These are phyloP conservation scores for Aegle marmelos DNA, from an alignment of 345 rosid species.

Conservation along the genomic window DNA sequence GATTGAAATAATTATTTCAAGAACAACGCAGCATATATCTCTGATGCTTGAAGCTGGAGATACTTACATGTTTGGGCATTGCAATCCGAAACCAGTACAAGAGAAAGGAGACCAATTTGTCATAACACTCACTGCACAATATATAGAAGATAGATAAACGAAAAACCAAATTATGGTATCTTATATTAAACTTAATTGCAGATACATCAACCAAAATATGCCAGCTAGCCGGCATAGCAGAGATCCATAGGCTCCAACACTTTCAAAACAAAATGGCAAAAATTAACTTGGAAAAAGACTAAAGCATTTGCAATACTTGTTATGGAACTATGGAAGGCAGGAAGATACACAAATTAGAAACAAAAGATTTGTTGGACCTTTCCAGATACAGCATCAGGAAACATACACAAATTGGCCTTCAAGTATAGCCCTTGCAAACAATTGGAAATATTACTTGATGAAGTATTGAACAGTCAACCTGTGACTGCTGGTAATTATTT, in stretches of 20 bases:
- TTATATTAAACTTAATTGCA: background rate
- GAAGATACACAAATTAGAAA: background rate
- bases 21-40: background rate
- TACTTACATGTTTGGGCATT: slow-evolving; percentile 50
- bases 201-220: background rate
- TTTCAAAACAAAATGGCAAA: background rate
- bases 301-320: background rate
- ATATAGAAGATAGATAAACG: background rate
- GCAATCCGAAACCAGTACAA: slow-evolving; percentile 83
- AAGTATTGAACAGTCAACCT: background rate
- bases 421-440: background rate
- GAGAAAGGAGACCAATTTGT: slow-evolving; percentile 73
- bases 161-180: background rate
- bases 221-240: background rate
- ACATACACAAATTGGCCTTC: background rate
- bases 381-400: background rate
- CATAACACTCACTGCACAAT: slow-evolving; percentile 64
- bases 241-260: background rate
- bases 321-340: no score
- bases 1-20: background rate
- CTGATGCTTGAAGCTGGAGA: background rate
- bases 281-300: background rate
- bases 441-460: background rate
- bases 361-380: background rate
- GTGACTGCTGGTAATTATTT: background rate